Evolutionary conservation across 176 grass and related monocot species (phyloP).

Genomic region (Avena sativa): DNA sequence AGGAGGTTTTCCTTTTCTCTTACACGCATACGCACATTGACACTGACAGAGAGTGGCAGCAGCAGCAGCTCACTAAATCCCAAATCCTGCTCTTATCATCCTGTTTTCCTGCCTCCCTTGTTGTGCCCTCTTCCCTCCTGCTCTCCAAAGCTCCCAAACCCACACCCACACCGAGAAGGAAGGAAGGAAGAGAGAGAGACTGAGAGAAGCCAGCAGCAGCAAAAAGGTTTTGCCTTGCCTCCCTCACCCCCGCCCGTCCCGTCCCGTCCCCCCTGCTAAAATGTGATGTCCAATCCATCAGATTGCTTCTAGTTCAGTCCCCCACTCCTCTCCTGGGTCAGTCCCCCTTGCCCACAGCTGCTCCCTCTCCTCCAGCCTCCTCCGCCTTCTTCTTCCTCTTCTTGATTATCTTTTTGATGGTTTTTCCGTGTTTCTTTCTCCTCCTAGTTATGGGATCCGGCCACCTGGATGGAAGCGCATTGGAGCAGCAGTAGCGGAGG

Average conservation of each 20-base stretch:
- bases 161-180: neutral
- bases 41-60: slow-evolving; percentile 6
- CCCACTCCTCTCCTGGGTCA: slow-evolving; percentile 56
- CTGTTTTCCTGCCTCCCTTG: slow-evolving; percentile 54
- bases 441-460: slow-evolving; percentile 73
- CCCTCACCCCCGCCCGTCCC: slow-evolving; percentile 12
- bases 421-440: slow-evolving; percentile 38
- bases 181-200: slow-evolving; percentile 21
- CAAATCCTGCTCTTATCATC: slow-evolving; percentile 61
- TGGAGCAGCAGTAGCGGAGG: slow-evolving; percentile 47
- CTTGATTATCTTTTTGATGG: slow-evolving; percentile 19
- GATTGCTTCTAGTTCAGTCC: slow-evolving; percentile 59
- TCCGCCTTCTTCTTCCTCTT: neutral
- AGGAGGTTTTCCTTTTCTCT: neutral
- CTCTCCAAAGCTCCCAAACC: slow-evolving; percentile 41
- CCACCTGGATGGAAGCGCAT: slow-evolving; percentile 76
- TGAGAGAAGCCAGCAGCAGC: neutral
- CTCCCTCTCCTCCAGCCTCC: slow-evolving; percentile 16
- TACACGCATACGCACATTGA: slow-evolving; percentile 28
- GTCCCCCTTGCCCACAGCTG: slow-evolving; percentile 53
- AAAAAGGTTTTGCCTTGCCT: slow-evolving; percentile 40
- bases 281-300: slow-evolving; percentile 78
- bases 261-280: slow-evolving; percentile 36
- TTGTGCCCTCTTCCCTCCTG: slow-evolving; percentile 26
- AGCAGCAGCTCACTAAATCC: slow-evolving; percentile 35